Evolutionary conservation across 352 stramenopile species (phyloP).

Genomic region (Pythium myriotylum): DNA sequence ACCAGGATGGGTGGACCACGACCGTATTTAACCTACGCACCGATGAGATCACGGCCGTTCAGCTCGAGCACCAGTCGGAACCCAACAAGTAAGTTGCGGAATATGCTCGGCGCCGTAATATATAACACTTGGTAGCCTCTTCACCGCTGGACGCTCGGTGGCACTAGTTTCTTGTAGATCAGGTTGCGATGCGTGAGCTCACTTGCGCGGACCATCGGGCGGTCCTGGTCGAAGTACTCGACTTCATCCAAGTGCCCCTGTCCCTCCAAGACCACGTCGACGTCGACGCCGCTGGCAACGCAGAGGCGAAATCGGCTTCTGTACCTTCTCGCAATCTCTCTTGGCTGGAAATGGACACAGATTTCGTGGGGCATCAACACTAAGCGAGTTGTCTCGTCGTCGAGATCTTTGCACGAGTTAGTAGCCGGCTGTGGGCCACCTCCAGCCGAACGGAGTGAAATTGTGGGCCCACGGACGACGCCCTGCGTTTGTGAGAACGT

Average conservation of each 20-base stretch:
- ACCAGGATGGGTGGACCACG: slow-evolving; percentile 80
- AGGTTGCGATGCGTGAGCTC: slow-evolving; percentile 53
- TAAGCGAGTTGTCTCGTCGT: slow-evolving; percentile 17
- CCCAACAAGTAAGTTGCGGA: slow-evolving; percentile 7
- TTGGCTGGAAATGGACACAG: slow-evolving; percentile 52
- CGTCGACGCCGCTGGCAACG: slow-evolving; percentile 61
- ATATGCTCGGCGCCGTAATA: not conserved
- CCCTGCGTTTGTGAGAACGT: slow-evolving; percentile 46
- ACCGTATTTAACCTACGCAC: slow-evolving; percentile 82
- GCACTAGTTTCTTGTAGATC: slow-evolving; percentile 46
- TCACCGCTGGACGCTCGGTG: not conserved
- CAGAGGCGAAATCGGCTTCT: slow-evolving; percentile 68
- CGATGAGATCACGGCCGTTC: slow-evolving; percentile 20
- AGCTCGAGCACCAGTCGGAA: slow-evolving; percentile 10
- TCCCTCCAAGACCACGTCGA: slow-evolving; percentile 75
- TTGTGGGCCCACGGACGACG: slow-evolving; percentile 54
- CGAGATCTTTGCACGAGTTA: slow-evolving; percentile 38
- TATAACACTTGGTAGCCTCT: slow-evolving; percentile 2
- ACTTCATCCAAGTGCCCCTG: slow-evolving; percentile 62
- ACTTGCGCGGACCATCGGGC: slow-evolving; percentile 38
- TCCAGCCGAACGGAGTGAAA: slow-evolving; percentile 53
- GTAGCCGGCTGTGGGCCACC: slow-evolving; percentile 39
- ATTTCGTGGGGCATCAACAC: slow-evolving; percentile 53
- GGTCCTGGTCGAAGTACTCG: slow-evolving; percentile 49
- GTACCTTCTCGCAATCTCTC: slow-evolving; percentile 41